Evolutionary conservation across 768 basidiomycete species (phyloP).

Genomic region (Lentinula raphanica): DNA sequence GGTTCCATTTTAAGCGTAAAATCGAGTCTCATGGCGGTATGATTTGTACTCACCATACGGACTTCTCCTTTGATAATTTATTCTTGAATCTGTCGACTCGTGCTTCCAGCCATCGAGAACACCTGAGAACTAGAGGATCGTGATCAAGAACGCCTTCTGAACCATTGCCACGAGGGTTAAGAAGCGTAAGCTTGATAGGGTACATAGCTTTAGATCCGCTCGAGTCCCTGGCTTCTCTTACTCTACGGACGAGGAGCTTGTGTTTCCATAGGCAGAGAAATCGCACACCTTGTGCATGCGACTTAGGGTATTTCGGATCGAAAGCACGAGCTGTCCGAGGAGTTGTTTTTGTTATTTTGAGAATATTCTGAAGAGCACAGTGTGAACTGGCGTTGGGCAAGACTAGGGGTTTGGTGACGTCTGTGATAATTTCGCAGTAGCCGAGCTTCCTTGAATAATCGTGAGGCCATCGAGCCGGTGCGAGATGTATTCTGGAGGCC

Average conservation of each 20-base stretch:
- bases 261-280: no score
- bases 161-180: background rate
- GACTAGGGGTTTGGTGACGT: no score
- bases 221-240: background rate
- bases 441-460: no score
- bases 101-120: background rate
- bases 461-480: no score
- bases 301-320: no score
- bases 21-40: background rate
- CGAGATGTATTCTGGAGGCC: no score
- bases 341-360: no score
- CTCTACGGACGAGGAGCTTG: background rate
- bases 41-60: background rate
- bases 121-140: background rate
- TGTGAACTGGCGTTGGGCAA: no score
- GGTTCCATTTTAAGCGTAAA: background rate
- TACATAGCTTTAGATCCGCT: background rate
- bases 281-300: no score
- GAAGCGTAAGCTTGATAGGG: background rate
- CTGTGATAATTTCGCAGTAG: no score
- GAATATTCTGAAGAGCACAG: no score
- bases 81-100: background rate
- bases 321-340: no score
- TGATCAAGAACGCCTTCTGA: background rate
- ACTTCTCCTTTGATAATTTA: background rate